Evolutionary conservation across 2,329 filamentous ascomycete species (phyloP).

Genomic region (Calonectria pteridis): DNA sequence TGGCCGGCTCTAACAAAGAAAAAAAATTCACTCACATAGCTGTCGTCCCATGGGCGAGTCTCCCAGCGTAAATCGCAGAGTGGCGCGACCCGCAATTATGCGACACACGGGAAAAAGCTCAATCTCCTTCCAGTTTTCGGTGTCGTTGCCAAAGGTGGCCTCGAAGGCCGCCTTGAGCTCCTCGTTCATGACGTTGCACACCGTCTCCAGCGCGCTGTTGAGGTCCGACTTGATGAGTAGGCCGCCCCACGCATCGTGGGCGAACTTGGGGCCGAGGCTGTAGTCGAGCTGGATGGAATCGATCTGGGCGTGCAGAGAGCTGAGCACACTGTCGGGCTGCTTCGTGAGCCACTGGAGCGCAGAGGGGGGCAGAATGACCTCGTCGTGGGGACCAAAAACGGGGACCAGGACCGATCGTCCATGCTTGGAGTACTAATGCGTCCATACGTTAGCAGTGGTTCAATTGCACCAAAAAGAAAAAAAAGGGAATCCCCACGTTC

Average conservation of each 20-base stretch:
- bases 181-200: slow-evolving; percentile 51
- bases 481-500: neutral
- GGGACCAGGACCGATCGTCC: slow-evolving; percentile 2
- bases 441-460: neutral
- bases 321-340: slow-evolving; percentile 8
- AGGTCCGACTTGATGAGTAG: slow-evolving; percentile 52
- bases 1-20: neutral
- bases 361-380: neutral
- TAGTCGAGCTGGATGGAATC: slow-evolving; percentile 41
- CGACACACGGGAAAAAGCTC: slow-evolving; percentile 43
- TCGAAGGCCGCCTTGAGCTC: slow-evolving; percentile 52
- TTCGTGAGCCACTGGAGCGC: slow-evolving; percentile 3
- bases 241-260: slow-evolving; percentile 52
- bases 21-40: slow-evolving; percentile 44
- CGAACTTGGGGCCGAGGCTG: slow-evolving; percentile 53
- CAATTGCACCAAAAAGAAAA: neutral
- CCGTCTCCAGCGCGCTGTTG: slow-evolving; percentile 49
- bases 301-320: slow-evolving; percentile 1
- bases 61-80: slow-evolving; percentile 50
- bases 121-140: slow-evolving; percentile 50
- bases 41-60: slow-evolving; percentile 21
- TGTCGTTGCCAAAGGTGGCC: slow-evolving; percentile 48
- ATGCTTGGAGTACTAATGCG: slow-evolving; percentile 4
- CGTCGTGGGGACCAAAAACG: slow-evolving; percentile 6
- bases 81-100: slow-evolving; percentile 48